A percentile compares a stretch with the other conserved stretches of the same genome.
Conservation (phyloP, 352 stramenopile genomes). For the Phytophthora melonis region DNA sequence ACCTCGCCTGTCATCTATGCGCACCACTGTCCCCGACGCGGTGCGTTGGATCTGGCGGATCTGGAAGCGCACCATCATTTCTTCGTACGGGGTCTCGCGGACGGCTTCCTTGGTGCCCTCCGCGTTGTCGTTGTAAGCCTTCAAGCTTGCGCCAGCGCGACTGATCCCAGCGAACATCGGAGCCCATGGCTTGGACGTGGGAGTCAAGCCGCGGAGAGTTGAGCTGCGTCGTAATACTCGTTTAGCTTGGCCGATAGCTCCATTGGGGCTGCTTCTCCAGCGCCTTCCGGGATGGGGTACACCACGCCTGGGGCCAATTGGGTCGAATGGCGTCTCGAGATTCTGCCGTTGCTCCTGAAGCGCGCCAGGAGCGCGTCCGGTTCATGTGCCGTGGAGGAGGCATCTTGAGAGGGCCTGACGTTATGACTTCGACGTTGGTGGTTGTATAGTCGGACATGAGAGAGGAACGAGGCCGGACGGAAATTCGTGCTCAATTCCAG, state of each 20-base stretch:
- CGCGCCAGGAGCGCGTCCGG: neutral
- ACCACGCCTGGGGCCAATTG: neutral
- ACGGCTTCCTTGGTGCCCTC: neutral
- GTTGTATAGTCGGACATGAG: neutral
- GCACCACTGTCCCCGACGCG: neutral
- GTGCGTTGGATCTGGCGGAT: constrained; percentile 35
- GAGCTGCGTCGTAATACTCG: neutral
- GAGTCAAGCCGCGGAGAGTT: neutral
- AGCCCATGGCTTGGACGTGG: neutral
- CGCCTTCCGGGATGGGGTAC: neutral
- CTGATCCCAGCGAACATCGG: neutral
- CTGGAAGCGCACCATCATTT: constrained; percentile 57
- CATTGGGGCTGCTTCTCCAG: neutral
- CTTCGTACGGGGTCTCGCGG: constrained; percentile 25
- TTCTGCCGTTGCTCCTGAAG: neutral
- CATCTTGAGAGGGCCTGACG: neutral
- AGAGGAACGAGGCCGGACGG: neutral
- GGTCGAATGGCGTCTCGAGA: neutral
- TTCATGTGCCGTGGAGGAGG: neutral
- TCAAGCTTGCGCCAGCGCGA: neutral
- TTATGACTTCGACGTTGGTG: neutral
- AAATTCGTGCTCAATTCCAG: neutral
- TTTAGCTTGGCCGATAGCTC: neutral
- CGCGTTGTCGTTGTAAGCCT: neutral
- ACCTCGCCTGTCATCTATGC: neutral